Percentiles rank a stretch among this genome's conserved stretches.
phyloP scores from a whole-genome alignment of 2,329 filamentous ascomycete genomes.

The Cercospora sesami region DNA sequence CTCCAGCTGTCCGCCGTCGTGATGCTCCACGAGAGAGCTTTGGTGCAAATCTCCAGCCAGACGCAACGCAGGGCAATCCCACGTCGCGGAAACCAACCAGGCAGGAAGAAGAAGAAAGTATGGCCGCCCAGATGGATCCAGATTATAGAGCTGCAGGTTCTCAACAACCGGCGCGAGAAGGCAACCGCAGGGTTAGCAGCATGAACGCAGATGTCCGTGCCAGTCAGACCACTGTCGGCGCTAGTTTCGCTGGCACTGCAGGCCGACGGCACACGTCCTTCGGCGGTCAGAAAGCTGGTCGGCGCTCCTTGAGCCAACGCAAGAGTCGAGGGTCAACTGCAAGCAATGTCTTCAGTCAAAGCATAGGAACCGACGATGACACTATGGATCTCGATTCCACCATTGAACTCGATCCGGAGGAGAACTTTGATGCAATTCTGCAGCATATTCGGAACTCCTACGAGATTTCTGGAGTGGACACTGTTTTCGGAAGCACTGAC shows the following conservation, averaged over 20 bases:
- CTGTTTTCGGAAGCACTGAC: constrained; percentile 35
- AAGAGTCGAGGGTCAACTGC: constrained; percentile 59
- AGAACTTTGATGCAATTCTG: constrained; percentile 33
- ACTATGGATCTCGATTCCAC: constrained; percentile 39
- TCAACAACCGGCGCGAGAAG: constrained; percentile 53
- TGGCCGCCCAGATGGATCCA: constrained; percentile 53
- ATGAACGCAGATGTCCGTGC: constrained; percentile 61
- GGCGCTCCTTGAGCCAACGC: constrained; percentile 59
- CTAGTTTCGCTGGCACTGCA: constrained; percentile 51
- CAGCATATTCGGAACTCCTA: constrained; percentile 35
- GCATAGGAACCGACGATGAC: constrained; percentile 37
- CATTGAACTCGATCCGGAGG: constrained; percentile 32
- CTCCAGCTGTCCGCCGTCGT: constrained; percentile 64
- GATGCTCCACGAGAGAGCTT: constrained; percentile 75
- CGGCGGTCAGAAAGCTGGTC: constrained; percentile 60
- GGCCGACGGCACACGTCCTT: constrained; percentile 71
- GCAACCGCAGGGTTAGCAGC: constrained; percentile 81
- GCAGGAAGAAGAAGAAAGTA: constrained; percentile 47
- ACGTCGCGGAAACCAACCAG: constrained; percentile 33
- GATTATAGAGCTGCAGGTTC: constrained; percentile 47
- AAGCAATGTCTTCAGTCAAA: constrained; percentile 44
- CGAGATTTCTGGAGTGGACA: constrained; percentile 36
- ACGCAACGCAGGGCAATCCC: constrained; percentile 24
- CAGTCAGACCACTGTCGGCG: constrained; percentile 44
- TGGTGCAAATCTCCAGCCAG: constrained; percentile 51